Base-by-base conservation (phyloP, 768 basidiomycete species). In the Podaxis carcinomalis region DNA sequence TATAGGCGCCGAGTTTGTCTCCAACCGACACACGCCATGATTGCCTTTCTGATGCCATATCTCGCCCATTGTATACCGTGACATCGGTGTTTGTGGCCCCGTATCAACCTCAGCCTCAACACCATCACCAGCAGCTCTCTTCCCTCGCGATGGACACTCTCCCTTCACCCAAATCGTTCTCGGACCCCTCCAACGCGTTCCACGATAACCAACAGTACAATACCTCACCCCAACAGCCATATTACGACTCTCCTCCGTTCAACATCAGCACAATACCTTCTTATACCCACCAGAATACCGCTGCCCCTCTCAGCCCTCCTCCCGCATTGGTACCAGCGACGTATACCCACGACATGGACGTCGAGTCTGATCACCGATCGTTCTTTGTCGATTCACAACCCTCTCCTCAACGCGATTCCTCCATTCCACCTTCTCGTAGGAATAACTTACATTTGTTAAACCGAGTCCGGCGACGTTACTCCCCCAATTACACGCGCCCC, bases 71-170 rank as follows among this genome's bases (percentile, higher is more conserved):
- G 28, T 28, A 52, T 60, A 44, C 46, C 28, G 25, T 39, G 3
- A 23, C 51, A 60, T 36, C 59, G 16, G 19, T 11, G 25, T 36
- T 27, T 23, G 39, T 51, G 27, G 28, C 39, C 21, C 37, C 49
- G 25, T 51, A 51, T 51, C 50, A 5, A 21, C 23, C 11, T n/a
- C 49, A 37, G 23, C 23, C 37, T 27, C 62, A 46, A 47, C 57
- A 53, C 11, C 40, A 37, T 23, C 49, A 52, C 11, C 49, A 62
- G 51, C 40, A 36, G 27, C 3, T 36, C 28, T 46, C 61, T 55
- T 63, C 56, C 11, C 62, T 40, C 14, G 47, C 40, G 57, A 55
- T 46, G 42, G 51, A 46, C 49, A 47, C 51, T 10, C 40, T 46
- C 39, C 21, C 59, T 36, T 51, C 57, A 10, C 49, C 57, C 27